Evolutionary conservation across 2,329 filamentous ascomycete genomes (phyloP).

Genomic region (Fusarium sororula): DNA sequence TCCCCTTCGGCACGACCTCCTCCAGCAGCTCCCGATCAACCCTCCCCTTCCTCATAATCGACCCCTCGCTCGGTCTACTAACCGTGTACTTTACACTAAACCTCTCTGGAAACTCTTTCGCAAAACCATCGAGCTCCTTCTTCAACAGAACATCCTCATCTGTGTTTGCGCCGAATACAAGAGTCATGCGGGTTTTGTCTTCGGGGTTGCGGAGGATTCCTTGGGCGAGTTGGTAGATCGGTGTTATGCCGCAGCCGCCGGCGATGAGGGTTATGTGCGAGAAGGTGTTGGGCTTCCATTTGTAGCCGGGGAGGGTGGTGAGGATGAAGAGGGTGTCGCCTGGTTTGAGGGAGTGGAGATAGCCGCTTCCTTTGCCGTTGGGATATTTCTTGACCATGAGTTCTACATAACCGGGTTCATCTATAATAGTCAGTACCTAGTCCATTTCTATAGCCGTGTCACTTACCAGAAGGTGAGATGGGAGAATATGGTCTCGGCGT

Average conservation of each 20-base stretch:
- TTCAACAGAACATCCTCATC: conserved; percentile 67
- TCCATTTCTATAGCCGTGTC: fast-evolving
- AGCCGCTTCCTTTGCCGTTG: conserved; percentile 68
- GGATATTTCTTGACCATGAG: conserved; percentile 76
- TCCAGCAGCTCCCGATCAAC: conserved; percentile 66
- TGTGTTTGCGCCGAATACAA: conserved; percentile 73
- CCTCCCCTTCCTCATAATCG: conserved; percentile 61
- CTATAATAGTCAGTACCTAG: conserved; percentile 30
- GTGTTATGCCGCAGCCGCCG: conserved; percentile 78
- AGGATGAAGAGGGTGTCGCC: conserved; percentile 70
- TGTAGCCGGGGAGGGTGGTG: conserved; percentile 61
- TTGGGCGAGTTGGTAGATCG: conserved; percentile 70
- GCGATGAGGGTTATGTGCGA: conserved; percentile 70
- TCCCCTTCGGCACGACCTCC: conserved; percentile 53
- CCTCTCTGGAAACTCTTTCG: conserved; percentile 60
- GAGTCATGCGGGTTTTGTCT: conserved; percentile 69
- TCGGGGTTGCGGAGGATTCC: conserved; percentile 69
- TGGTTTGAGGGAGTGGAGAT: conserved; percentile 72
- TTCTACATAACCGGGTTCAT: conserved; percentile 67
- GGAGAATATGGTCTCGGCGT: conserved; percentile 74
- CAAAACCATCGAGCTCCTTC: conserved; percentile 64
- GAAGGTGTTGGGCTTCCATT: conserved; percentile 62
- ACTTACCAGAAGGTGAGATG: conserved; percentile 45
- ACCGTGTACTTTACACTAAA: conserved; percentile 69
- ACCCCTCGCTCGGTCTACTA: conserved; percentile 55